Evolutionary conservation across 2,329 filamentous ascomycete genomes (phyloP), one percentile per base, ranked within the genome.

Genomic region (Cordyceps farinosa): DNA sequence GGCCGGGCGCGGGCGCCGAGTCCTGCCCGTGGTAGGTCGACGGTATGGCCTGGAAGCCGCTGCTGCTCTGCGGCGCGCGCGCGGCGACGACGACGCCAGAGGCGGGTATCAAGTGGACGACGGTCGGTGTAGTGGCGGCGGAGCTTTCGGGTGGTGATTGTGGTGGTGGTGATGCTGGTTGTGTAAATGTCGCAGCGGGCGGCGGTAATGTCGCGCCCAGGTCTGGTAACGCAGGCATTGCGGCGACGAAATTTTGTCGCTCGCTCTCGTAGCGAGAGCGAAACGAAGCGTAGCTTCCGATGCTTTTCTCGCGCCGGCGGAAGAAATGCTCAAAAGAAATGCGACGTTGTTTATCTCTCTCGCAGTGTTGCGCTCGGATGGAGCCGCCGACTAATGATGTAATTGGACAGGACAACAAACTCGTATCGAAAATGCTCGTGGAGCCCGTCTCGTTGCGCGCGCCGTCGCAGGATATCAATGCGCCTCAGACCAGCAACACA

Each of bases 1-100:
- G 72, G 64, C 76, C 79, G 0, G 79, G 82, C 27, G 69, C 70
- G 68, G 73, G 79, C 67, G 66, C 77, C 57, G 74, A 51, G 27
- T 71, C 67, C 30, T 65, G 65, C 65, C 71, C 72, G 17, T 32
- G 29, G 69, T 79, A 79, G 6, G 70, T 68, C 30, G 72, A 67
- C 9, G 77, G 76, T 61, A 78, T 70, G 55, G 74, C 66, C 62
- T 69, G 68, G 52, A 73, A 72, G 32, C 38, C 50, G 59, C 53
- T 40, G 45, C 8, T 52, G 38, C 11, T 32, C 6, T 38, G 36
- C 53, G 53, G 53, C 29, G 53, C 53, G 38, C 36, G 53, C 4
- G 58, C 69, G 68, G 32, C 11, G 29, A 29, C 32, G 36, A 47
- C 8, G 15, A 29, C 32, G 22, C 47, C 8, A 6, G 7, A n/a